These are phyloP conservation scores for Euphrasia confusa DNA, from an alignment of 257 asterid genomes.

Conservation along the genomic window DNA sequence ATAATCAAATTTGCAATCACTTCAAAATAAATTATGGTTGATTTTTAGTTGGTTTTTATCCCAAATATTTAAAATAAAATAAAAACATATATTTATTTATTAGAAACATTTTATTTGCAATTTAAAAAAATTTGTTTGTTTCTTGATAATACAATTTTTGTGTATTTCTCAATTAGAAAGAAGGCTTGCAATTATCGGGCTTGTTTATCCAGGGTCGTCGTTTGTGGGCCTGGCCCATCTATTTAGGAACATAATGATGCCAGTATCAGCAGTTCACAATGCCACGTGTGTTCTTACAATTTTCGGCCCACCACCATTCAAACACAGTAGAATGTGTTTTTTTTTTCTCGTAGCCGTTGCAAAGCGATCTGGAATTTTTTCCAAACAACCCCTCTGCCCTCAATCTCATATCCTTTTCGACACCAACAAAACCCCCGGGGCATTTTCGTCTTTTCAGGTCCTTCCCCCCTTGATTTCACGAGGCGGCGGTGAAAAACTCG, in stretches of 20 bases:
- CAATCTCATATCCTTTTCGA: constrained; percentile 11
- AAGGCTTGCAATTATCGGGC: constrained; percentile 3
- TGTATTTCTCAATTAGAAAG: no score
- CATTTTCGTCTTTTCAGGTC: constrained; percentile 29
- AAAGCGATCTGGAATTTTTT: background rate
- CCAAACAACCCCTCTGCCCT: constrained; percentile 18
- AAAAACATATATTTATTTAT: no score
- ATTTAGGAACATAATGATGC: constrained; percentile 5
- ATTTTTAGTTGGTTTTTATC: no score
- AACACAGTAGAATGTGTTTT: constrained; percentile 19
- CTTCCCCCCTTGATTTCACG: constrained; percentile 32
- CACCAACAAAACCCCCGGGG: constrained; percentile 25
- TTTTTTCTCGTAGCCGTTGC: constrained; percentile 48
- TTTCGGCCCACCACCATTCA: constrained; percentile 16
- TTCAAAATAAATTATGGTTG: no score
- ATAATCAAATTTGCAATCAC: no score
- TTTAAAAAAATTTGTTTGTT: no score
- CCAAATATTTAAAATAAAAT: no score
- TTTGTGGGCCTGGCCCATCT: background rate
- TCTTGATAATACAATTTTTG: no score
- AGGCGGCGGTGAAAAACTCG: background rate
- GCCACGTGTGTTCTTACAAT: constrained; percentile 34
- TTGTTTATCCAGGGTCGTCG: background rate
- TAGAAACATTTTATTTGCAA: no score
- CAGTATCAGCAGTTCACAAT: constrained; percentile 18